A percentile compares a stretch with the other conserved stretches of the same genome.
phyloP scores from a whole-genome alignment of 192 early-diverging fungal genomes.

The Bifiguratus adelaidae region DNA sequence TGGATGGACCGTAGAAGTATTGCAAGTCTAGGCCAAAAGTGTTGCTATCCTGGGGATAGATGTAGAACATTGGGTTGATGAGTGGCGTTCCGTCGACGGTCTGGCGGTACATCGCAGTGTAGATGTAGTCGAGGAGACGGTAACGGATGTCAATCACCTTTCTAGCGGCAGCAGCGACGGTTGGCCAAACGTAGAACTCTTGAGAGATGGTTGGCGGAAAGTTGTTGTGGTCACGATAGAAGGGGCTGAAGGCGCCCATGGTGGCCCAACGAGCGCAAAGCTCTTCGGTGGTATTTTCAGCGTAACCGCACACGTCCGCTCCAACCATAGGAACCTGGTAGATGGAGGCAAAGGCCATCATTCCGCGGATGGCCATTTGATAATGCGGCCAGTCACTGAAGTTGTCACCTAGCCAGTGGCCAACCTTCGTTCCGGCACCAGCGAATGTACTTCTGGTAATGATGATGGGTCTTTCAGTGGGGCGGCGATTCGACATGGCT shows the following conservation, averaged over 20 bases:
- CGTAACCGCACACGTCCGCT: constrained; percentile 56
- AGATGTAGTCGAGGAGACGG: constrained; percentile 38
- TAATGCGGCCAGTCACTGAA: constrained; percentile 36
- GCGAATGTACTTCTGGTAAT: constrained; percentile 6
- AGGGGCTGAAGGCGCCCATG: constrained; percentile 48
- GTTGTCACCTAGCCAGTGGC: constrained; percentile 51
- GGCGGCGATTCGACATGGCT: constrained; percentile 4
- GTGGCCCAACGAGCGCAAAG: constrained; percentile 51
- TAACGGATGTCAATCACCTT: constrained; percentile 40
- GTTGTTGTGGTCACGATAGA: constrained; percentile 42
- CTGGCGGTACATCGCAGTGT: constrained; percentile 31
- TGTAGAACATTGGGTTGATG: constrained; percentile 34
- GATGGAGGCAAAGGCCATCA: constrained; percentile 45
- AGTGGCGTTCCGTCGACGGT: constrained; percentile 35
- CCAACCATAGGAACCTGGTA: constrained; percentile 58
- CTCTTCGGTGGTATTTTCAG: constrained; percentile 38
- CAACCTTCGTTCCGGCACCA: constrained; percentile 15
- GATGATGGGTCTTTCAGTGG: background rate
- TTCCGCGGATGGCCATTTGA: constrained; percentile 37
- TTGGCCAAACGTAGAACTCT: constrained; percentile 42
- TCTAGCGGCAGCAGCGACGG: constrained; percentile 35
- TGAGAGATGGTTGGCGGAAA: constrained; percentile 19
- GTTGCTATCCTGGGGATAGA: constrained; percentile 18
- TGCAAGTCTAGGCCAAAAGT: constrained; percentile 36
- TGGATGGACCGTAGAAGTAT: constrained; percentile 35